phyloP scores from a whole-genome alignment of 768 basidiomycete genomes.

The Mycena rosella region DNA sequence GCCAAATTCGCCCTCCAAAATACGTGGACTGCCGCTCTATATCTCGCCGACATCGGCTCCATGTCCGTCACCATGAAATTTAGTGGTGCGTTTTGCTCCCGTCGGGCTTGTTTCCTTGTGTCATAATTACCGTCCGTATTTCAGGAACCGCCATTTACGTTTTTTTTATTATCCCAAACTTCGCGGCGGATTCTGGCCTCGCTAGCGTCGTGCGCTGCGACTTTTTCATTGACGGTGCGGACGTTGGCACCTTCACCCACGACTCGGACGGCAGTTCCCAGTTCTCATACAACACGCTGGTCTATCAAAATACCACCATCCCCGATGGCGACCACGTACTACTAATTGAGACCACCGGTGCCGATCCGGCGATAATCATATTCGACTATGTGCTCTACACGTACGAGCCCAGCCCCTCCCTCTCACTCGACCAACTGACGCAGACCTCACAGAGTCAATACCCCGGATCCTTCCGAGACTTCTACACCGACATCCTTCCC shows the following conservation, averaged over 20 bases:
- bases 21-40: constrained; percentile 36
- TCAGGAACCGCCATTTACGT: constrained; percentile 39
- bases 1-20: constrained; percentile 18
- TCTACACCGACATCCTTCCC: not conserved
- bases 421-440: not conserved
- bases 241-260: constrained; percentile 35
- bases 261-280: constrained; percentile 26
- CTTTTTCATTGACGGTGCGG: constrained; percentile 34
- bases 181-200: constrained; percentile 7
- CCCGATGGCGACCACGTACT: constrained; percentile 35
- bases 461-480: not conserved
- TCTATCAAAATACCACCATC: constrained; percentile 31
- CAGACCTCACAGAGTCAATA: not conserved
- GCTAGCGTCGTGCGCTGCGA: constrained; percentile 22
- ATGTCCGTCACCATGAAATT: constrained; percentile 29
- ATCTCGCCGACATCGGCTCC: constrained; percentile 24
- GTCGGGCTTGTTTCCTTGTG: no score
- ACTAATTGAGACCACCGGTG: constrained; percentile 33
- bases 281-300: constrained; percentile 33
- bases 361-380: constrained; percentile 32
- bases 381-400: constrained; percentile 40
- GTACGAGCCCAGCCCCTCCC: constrained; percentile 22
- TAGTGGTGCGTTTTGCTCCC: constrained; percentile 30
- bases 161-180: constrained; percentile 39
- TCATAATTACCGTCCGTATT: not conserved